Percentiles rank a stretch among this genome's conserved stretches.
Conservation (phyloP, 2,329 filamentous ascomycete species). For the Aspergillus sp. region DNA sequence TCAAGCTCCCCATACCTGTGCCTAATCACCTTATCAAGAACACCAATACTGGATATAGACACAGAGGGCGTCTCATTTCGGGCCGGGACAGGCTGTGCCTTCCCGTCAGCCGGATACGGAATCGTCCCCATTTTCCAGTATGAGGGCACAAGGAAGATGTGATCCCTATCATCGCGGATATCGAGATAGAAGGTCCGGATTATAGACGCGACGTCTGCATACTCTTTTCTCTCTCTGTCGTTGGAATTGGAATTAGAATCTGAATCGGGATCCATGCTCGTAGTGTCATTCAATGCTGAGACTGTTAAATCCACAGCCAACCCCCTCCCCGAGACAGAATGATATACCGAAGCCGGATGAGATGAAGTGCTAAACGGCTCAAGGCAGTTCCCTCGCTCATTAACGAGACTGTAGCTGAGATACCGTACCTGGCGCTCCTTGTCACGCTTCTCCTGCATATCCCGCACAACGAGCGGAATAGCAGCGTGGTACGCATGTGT, state of each 20-base stretch:
- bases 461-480: slow-evolving; percentile 18
- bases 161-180: slow-evolving; percentile 20
- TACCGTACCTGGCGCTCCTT: slow-evolving; percentile 20
- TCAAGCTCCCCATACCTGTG: slow-evolving; percentile 27
- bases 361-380: slow-evolving; percentile 15
- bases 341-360: slow-evolving; percentile 22
- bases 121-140: slow-evolving; percentile 22
- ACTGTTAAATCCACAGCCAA: slow-evolving; percentile 20
- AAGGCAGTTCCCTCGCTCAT: slow-evolving; percentile 21
- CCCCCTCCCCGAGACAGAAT: slow-evolving; percentile 23
- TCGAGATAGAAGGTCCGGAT: slow-evolving; percentile 19
- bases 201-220: no score
- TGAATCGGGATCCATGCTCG: slow-evolving; percentile 3
- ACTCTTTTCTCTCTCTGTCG: not conserved
- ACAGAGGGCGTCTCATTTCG: slow-evolving; percentile 22
- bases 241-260: not conserved
- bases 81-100: slow-evolving; percentile 12
- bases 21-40: slow-evolving; percentile 37
- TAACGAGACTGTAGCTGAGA: slow-evolving; percentile 24
- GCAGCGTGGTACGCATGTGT: slow-evolving; percentile 27
- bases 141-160: slow-evolving; percentile 17
- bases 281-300: no score
- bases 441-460: slow-evolving; percentile 10
- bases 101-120: slow-evolving; percentile 8
- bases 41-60: slow-evolving; percentile 26